Evolutionary conservation across 352 stramenopile genomes (phyloP).

Genomic region (Phytophthora tentaculata): DNA sequence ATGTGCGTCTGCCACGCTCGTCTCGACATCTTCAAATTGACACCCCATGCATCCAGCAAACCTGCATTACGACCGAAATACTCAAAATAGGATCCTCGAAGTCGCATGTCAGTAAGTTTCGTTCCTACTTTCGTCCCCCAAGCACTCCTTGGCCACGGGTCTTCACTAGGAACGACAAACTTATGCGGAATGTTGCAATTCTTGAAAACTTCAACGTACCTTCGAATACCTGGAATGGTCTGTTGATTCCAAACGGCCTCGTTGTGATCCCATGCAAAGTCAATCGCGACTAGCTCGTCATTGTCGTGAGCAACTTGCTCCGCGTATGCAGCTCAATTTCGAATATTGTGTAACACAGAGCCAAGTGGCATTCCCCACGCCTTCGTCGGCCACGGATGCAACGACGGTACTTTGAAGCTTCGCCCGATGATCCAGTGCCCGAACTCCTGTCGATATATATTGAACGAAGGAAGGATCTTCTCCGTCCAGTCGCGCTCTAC

Average conservation of each 20-base stretch:
- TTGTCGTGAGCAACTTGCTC: constrained; percentile 6
- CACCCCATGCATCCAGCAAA: background rate
- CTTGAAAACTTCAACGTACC: background rate
- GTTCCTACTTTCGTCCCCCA: background rate
- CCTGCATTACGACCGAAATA: constrained; percentile 3
- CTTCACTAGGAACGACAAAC: constrained; percentile 5
- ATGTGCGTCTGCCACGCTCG: background rate
- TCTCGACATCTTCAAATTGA: background rate
- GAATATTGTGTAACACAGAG: background rate
- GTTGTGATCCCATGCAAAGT: background rate
- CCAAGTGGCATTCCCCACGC: constrained; percentile 4
- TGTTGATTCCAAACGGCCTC: constrained; percentile 3
- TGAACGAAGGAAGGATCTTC: constrained; percentile 2
- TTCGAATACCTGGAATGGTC: background rate
- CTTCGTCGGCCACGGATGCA: background rate
- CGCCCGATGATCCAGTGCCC: background rate
- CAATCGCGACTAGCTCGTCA: background rate
- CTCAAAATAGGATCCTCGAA: background rate
- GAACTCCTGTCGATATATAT: background rate
- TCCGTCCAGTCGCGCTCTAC: constrained; percentile 2
- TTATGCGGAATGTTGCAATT: background rate
- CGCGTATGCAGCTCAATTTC: background rate
- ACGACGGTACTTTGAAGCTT: background rate
- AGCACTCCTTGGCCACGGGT: background rate
- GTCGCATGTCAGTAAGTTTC: background rate